A percentile compares a stretch with the other conserved stretches of the same genome.
Conservation (phyloP, 2,329 filamentous ascomycete genomes). For the Didymella arachidicola region DNA sequence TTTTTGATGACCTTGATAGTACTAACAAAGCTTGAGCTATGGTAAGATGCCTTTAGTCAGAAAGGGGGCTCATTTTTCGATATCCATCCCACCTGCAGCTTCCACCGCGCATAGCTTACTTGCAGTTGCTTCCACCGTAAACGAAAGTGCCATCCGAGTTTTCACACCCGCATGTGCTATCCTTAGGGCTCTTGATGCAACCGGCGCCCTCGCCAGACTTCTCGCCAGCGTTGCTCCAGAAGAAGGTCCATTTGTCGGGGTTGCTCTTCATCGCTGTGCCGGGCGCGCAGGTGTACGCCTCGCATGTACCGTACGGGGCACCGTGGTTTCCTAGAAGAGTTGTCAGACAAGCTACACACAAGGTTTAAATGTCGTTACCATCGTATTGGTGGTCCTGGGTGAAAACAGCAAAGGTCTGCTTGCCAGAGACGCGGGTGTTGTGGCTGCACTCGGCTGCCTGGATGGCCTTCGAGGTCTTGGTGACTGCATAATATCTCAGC, state of each 20-base stretch:
- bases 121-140: conserved; percentile 18
- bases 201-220: conserved; percentile 33
- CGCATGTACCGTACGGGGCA: conserved; percentile 58
- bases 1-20: background rate
- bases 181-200: conserved; percentile 39
- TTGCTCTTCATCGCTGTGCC: conserved; percentile 26
- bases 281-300: conserved; percentile 36
- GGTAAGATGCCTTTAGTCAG: background rate
- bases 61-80: no score
- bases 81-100: no score
- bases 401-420: conserved; percentile 53
- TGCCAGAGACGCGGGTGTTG: conserved; percentile 50
- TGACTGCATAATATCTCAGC: conserved; percentile 21
- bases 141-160: conserved; percentile 38
- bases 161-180: conserved; percentile 37
- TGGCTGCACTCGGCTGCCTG: conserved; percentile 55
- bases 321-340: conserved; percentile 41
- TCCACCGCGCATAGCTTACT: background rate
- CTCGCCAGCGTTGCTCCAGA: conserved; percentile 32
- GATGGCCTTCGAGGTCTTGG: conserved; percentile 48
- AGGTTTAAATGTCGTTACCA: conserved; percentile 6
- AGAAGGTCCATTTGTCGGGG: conserved; percentile 35
- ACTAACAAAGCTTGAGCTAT: background rate
- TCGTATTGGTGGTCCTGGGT: conserved; percentile 58
- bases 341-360: no score